phyloP scores from a whole-genome alignment of 1,284 basidiomycete genomes.

The Ustilago bromivora region DNA sequence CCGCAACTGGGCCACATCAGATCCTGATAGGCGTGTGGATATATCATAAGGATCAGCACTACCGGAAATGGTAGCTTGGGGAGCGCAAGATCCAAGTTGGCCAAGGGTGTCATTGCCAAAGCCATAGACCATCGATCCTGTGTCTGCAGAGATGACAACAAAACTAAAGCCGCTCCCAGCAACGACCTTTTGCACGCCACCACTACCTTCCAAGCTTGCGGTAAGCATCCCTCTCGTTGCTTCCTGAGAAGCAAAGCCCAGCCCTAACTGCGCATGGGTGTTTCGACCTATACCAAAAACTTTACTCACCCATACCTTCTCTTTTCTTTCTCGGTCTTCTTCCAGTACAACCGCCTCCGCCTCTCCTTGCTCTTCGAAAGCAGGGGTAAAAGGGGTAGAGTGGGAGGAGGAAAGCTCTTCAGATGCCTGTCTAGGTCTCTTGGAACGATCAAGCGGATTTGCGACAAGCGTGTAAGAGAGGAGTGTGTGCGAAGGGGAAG shows the following conservation, averaged over 20 bases:
- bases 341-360: slow-evolving; percentile 10
- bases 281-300: slow-evolving; percentile 40
- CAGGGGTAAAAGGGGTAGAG: neutral
- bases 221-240: slow-evolving; percentile 46
- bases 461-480: slow-evolving; percentile 23
- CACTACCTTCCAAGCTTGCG: slow-evolving; percentile 9
- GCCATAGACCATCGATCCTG: neutral
- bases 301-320: slow-evolving; percentile 10
- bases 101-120: slow-evolving; percentile 47
- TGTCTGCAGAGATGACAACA: slow-evolving; percentile 9
- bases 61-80: neutral
- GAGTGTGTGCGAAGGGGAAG: slow-evolving; percentile 9
- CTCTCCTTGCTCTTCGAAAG: neutral
- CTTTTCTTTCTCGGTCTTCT: neutral
- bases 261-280: slow-evolving; percentile 42
- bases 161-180: slow-evolving; percentile 27
- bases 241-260: slow-evolving; percentile 43
- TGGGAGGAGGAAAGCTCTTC: neutral
- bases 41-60: slow-evolving; percentile 36
- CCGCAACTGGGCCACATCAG: slow-evolving; percentile 11
- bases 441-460: neutral
- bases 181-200: slow-evolving; percentile 9
- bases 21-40: neutral
- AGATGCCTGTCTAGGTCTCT: neutral
- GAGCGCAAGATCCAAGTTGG: slow-evolving; percentile 23